Evolutionary conservation across 2,329 filamentous ascomycete species (phyloP).

Genomic region (Aspergillus quadrilineatus): DNA sequence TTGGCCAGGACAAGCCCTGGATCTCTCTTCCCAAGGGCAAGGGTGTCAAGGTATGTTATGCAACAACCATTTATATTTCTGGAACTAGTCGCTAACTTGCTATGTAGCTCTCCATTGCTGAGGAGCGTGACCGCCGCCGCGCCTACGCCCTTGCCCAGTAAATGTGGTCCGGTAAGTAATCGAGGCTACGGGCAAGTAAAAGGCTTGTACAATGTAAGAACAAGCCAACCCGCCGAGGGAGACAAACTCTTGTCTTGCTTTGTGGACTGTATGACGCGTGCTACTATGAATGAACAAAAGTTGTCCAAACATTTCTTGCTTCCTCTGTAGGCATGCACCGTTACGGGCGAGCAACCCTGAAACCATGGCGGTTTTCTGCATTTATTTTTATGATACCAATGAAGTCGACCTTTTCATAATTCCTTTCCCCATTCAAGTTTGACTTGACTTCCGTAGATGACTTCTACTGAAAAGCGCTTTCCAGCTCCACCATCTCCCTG

Average conservation of each 20-base stretch:
- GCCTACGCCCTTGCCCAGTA: conserved; percentile 61
- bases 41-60: conserved; percentile 77
- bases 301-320: conserved; percentile 19
- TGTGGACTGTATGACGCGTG: conserved; percentile 36
- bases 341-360: conserved; percentile 31
- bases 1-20: conserved; percentile 98
- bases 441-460: background rate
- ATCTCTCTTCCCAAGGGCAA: conserved; percentile 99
- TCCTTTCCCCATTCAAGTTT: background rate
- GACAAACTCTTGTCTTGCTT: conserved; percentile 41
- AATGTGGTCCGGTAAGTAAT: conserved; percentile 30
- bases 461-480: background rate
- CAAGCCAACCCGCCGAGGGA: conserved; percentile 28
- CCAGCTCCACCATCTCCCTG: no score
- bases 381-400: conserved; percentile 5
- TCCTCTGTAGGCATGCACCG: conserved; percentile 31
- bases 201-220: conserved; percentile 21
- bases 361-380: conserved; percentile 10
- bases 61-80: background rate
- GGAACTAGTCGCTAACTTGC: conserved; percentile 21
- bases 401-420: conserved; percentile 1
- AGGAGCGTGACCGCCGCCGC: conserved; percentile 98
- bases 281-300: conserved; percentile 24
- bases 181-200: conserved; percentile 23
- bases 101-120: conserved; percentile 80